A percentile compares a stretch with the other conserved stretches of the same genome.
These are phyloP conservation scores for Rhodotorula babjevae DNA, from an alignment of 768 basidiomycete species.

Conservation along the genomic window DNA sequence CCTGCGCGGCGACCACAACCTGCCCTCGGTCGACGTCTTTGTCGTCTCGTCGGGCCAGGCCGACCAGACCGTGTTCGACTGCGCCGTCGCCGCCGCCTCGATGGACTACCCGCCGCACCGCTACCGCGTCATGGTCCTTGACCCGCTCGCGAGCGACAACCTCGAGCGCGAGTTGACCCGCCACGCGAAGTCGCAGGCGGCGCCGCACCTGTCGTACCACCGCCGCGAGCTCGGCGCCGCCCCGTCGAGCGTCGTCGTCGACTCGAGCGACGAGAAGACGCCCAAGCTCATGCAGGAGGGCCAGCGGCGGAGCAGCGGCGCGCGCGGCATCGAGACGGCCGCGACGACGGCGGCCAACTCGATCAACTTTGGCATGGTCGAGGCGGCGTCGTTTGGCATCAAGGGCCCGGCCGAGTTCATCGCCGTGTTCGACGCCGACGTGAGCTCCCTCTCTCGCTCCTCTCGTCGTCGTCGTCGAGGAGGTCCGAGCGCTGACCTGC, in stretches of 20 bases:
- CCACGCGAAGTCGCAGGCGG: slow-evolving; percentile 38
- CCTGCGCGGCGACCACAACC: slow-evolving; percentile 39
- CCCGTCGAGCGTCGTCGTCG: neutral
- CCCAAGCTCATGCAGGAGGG: neutral
- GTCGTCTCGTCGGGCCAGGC: slow-evolving; percentile 40
- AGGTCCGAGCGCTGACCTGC: neutral
- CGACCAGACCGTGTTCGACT: slow-evolving; percentile 40
- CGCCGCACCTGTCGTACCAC: slow-evolving; percentile 42
- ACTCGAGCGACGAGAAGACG: slow-evolving; percentile 11
- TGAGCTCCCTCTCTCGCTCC: slow-evolving; percentile 11
- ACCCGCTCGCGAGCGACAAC: slow-evolving; percentile 28
- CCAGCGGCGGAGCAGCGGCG: neutral
- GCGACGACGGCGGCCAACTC: slow-evolving; percentile 32
- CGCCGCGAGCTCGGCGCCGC: slow-evolving; percentile 20
- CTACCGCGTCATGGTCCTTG: slow-evolving; percentile 43
- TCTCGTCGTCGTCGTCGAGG: neutral
- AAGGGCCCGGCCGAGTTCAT: slow-evolving; percentile 41
- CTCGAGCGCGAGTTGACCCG: slow-evolving; percentile 30
- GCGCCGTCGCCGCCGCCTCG: slow-evolving; percentile 40
- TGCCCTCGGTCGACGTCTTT: slow-evolving; percentile 42
- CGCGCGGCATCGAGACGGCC: neutral
- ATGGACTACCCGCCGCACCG: slow-evolving; percentile 43
- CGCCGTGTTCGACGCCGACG: slow-evolving; percentile 43
- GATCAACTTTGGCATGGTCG: slow-evolving; percentile 43
- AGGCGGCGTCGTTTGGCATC: slow-evolving; percentile 36